Evolutionary conservation across 345 rosid species (phyloP).

Genomic region (Acer campestre): DNA sequence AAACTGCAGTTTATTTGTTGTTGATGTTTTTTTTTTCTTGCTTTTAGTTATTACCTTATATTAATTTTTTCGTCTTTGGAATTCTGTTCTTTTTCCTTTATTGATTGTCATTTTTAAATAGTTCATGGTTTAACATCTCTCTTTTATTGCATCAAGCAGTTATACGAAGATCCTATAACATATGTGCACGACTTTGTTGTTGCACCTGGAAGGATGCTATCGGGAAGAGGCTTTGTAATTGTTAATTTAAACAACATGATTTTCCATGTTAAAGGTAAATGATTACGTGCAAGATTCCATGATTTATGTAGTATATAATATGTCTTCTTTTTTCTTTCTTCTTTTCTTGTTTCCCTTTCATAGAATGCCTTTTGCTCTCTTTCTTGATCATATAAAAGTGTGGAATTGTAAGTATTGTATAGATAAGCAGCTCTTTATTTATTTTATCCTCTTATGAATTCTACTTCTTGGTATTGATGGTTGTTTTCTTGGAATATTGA

Average conservation of each 20-base stretch:
- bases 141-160: slow-evolving; percentile 44
- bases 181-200: slow-evolving; percentile 64
- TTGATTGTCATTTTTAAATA: background rate
- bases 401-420: slow-evolving; percentile 1
- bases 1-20: background rate
- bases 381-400: background rate
- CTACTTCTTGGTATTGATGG: background rate
- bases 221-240: slow-evolving; percentile 69
- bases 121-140: slow-evolving; percentile 12
- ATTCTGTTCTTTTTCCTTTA: slow-evolving; percentile 1
- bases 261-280: slow-evolving; percentile 70
- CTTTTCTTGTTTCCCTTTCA: background rate
- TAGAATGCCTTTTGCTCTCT: background rate
- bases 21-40: background rate
- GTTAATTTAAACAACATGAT: slow-evolving; percentile 69
- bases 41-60: background rate
- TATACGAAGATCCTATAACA: slow-evolving; percentile 69
- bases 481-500: slow-evolving; percentile 3
- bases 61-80: background rate
- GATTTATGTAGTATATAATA: background rate
- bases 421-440: background rate
- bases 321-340: background rate
- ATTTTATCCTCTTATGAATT: background rate
- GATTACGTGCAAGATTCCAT: background rate
- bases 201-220: slow-evolving; percentile 72